These are phyloP conservation scores for Cyberlindnera maritima DNA, from an alignment of 805 yeast genomes.

Conservation along the genomic window DNA sequence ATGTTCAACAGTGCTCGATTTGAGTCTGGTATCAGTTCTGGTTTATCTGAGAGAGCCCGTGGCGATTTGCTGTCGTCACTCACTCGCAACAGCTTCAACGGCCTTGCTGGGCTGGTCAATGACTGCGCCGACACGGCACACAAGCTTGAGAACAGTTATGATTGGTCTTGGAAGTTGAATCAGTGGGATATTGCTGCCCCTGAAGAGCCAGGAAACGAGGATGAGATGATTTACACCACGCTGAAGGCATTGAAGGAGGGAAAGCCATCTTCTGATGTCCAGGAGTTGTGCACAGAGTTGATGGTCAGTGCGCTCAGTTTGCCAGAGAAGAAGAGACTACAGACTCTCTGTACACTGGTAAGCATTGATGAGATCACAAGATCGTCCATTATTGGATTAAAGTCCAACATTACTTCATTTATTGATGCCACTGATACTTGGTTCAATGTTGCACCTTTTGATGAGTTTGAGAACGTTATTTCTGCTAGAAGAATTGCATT, in stretches of 20 bases:
- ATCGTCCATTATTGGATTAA: background rate
- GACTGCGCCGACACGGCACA: conserved; percentile 17
- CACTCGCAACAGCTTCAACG: conserved; percentile 51
- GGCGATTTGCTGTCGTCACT: conserved; percentile 36
- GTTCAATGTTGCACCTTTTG: conserved; percentile 36
- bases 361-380: conserved; percentile 13
- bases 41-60: conserved; percentile 9
- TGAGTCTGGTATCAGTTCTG: conserved; percentile 39
- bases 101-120: conserved; percentile 49
- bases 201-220: conserved; percentile 32
- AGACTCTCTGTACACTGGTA: conserved; percentile 13
- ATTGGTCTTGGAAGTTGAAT: conserved; percentile 73
- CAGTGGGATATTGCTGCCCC: conserved; percentile 73
- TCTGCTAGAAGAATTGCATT: conserved; percentile 39
- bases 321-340: conserved; percentile 4
- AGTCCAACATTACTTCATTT: conserved; percentile 4
- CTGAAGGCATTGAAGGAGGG: conserved; percentile 46
- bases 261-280: conserved; percentile 10
- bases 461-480: conserved; percentile 41
- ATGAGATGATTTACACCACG: conserved; percentile 49
- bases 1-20: conserved; percentile 55
- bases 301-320: conserved; percentile 10
- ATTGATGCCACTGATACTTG: conserved; percentile 29
- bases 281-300: conserved; percentile 21
- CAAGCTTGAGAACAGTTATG: conserved; percentile 36